Base-by-base conservation (phyloP, 495 filamentous ascomycete genomes). In the Annulohypoxylon maeteangense region DNA sequence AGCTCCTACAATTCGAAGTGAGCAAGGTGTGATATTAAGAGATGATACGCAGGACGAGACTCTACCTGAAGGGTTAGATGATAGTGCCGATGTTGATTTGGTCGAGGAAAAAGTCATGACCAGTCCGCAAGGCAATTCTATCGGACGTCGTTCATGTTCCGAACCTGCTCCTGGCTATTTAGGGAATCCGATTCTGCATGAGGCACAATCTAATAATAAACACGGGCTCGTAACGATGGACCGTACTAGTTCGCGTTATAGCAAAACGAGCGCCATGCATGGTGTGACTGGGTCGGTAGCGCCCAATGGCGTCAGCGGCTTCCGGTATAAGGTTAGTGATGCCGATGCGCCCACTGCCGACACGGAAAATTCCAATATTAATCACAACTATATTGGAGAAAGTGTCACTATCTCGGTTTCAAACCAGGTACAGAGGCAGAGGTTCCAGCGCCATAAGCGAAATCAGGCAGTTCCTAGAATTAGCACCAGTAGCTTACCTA, bases 1-100 rank as follows among this genome's bases (percentile, higher is more conserved):
- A 10, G 65, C 74, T 44, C 70, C 65, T 29, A 74, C 75, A 27
- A 74, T 76, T 56, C 65, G 70, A 65, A 76, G 74, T 10, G 75
- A 78, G 40, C 74, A 76, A 68, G 75, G 75, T 1, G 70, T 77
- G 3, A 77, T 77, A 55, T 48, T 75, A 50, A 70, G 73, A 45
- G 75, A 77, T 29, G 75, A 75, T 29, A 70, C 67, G 11, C 65
- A 62, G 32, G 58, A 62, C 14, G 66, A 70, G 18, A 62, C 32
- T 31, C 22, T 62, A 53, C 56, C 62, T 6, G 70, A 68, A 18
- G 36, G 18, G 16, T 16, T 50, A 22, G 42, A 54, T 4, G 50
- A 36, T 44, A 47, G 22, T 16, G 42, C 25, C 8, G 31, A 32
- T 14, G 40, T 2, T n/a, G 38, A 62, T 8, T 6, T 22, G 36